These are phyloP conservation scores for Mollisiaceae sp. DNA, from an alignment of 2,329 filamentous ascomycete genomes.

Conservation along the genomic window DNA sequence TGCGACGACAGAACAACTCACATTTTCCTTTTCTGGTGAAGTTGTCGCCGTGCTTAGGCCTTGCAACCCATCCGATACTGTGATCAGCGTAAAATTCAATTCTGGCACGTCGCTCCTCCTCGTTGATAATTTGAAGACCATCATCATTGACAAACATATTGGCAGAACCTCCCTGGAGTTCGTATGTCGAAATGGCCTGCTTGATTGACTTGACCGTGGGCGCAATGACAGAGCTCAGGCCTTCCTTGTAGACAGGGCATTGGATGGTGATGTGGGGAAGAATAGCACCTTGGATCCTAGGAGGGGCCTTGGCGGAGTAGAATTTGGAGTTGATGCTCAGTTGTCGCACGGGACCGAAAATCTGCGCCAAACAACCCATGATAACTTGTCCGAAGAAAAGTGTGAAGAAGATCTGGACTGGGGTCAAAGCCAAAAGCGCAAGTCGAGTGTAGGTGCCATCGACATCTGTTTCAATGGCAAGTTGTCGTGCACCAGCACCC, in stretches of 20 bases:
- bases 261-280: slow-evolving; percentile 82
- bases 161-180: slow-evolving; percentile 77
- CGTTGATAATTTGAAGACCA: slow-evolving; percentile 69
- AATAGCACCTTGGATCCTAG: slow-evolving; percentile 58
- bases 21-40: slow-evolving; percentile 66
- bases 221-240: slow-evolving; percentile 73
- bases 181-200: slow-evolving; percentile 77
- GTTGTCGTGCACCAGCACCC: slow-evolving; percentile 71
- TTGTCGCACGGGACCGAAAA: slow-evolving; percentile 76
- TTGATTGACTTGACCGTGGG: slow-evolving; percentile 81
- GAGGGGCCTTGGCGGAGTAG: slow-evolving; percentile 75
- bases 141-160: slow-evolving; percentile 81
- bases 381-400: slow-evolving; percentile 83
- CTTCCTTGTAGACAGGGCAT: slow-evolving; percentile 88
- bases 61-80: slow-evolving; percentile 72
- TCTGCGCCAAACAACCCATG: slow-evolving; percentile 74
- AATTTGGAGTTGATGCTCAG: slow-evolving; percentile 79
- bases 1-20: slow-evolving; percentile 29
- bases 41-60: slow-evolving; percentile 66
- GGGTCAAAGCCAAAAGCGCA: slow-evolving; percentile 67
- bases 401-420: slow-evolving; percentile 80
- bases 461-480: slow-evolving; percentile 71
- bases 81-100: slow-evolving; percentile 73
- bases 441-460: slow-evolving; percentile 68
- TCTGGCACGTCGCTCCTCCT: slow-evolving; percentile 64